Conservation (phyloP, 2,329 filamentous ascomycete genomes). For the Phyllachora maydis region DNA sequence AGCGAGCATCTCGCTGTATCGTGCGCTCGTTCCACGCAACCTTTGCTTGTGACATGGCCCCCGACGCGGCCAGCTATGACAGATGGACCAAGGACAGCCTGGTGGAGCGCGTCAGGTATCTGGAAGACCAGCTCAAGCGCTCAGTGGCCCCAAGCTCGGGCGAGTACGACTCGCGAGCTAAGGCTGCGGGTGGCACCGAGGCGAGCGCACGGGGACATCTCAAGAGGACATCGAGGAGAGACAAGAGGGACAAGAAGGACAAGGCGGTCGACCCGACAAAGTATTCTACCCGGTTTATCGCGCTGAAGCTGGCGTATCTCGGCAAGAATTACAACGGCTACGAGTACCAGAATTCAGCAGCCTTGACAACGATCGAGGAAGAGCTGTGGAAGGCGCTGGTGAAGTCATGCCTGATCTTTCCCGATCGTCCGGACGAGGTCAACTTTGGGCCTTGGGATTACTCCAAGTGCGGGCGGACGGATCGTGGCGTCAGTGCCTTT, state of each 20-base stretch:
- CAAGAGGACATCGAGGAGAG: too few relatives aligned
- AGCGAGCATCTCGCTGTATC: too few relatives aligned
- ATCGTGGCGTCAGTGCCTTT: conserved; percentile 86
- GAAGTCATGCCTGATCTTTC: conserved; percentile 64
- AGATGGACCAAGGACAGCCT: conserved; percentile 50
- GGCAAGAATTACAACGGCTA: conserved; percentile 85
- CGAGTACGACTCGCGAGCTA: conserved; percentile 1
- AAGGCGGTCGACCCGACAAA: conserved; percentile 53
- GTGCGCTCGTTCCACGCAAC: too few relatives aligned
- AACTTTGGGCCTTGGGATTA: conserved; percentile 78
- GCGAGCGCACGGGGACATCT: background rate
- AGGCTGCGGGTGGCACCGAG: conserved; percentile 1
- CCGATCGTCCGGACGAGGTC: conserved; percentile 38
- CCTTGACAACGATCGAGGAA: conserved; percentile 72
- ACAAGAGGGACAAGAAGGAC: conserved; percentile 21
- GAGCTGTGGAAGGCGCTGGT: conserved; percentile 81
- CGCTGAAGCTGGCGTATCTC: conserved; percentile 83
- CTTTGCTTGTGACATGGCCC: too few relatives aligned
- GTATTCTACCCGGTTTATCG: conserved; percentile 69
- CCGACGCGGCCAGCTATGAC: conserved; percentile 27
- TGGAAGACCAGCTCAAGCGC: conserved; percentile 45
- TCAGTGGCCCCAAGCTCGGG: conserved; percentile 1
- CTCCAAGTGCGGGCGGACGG: conserved; percentile 86
- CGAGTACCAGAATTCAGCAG: conserved; percentile 60
- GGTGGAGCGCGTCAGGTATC: conserved; percentile 41